Evolutionary conservation across 2,329 filamentous ascomycete genomes (phyloP).

Genomic region (Pseudogymnoascus sp.): DNA sequence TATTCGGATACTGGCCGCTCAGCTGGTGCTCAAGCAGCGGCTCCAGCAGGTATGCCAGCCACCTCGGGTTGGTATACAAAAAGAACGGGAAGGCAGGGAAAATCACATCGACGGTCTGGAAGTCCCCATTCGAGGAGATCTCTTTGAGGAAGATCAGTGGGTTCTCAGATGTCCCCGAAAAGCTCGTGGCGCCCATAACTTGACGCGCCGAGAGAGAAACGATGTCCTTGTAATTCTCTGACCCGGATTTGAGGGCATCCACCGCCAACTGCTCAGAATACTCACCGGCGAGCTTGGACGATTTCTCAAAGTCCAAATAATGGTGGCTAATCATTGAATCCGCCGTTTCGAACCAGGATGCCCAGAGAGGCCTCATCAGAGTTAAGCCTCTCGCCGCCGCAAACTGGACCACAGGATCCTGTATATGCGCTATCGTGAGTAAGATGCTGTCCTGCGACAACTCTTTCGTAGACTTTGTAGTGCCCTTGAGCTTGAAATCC

Average conservation of each 20-base stretch:
- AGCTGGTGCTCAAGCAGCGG: conserved; percentile 74
- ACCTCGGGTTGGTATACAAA: conserved; percentile 72
- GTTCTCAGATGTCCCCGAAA: conserved; percentile 61
- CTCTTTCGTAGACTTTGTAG: conserved; percentile 24
- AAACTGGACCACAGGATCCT: conserved; percentile 72
- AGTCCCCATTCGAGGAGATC: conserved; percentile 77
- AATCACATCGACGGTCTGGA: conserved; percentile 80
- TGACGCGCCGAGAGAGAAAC: conserved; percentile 71
- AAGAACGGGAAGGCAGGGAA: conserved; percentile 83
- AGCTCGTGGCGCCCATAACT: conserved; percentile 69
- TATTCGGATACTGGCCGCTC: conserved; percentile 75
- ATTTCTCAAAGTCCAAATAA: conserved; percentile 63
- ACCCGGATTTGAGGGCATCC: conserved; percentile 67
- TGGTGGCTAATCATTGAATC: conserved; percentile 65
- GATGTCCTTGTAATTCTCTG: conserved; percentile 68
- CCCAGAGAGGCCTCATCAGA: conserved; percentile 71
- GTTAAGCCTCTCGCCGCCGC: conserved; percentile 68
- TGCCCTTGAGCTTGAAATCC: conserved; percentile 43
- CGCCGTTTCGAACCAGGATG: conserved; percentile 58
- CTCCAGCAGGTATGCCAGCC: conserved; percentile 71
- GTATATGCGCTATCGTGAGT: conserved; percentile 70
- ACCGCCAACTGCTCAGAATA: conserved; percentile 63
- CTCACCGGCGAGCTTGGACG: conserved; percentile 54
- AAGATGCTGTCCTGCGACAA: conserved; percentile 44
- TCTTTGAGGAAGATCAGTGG: conserved; percentile 77